Conservation (phyloP, 2,329 filamentous ascomycete genomes). For the Colletotrichum sp. region DNA sequence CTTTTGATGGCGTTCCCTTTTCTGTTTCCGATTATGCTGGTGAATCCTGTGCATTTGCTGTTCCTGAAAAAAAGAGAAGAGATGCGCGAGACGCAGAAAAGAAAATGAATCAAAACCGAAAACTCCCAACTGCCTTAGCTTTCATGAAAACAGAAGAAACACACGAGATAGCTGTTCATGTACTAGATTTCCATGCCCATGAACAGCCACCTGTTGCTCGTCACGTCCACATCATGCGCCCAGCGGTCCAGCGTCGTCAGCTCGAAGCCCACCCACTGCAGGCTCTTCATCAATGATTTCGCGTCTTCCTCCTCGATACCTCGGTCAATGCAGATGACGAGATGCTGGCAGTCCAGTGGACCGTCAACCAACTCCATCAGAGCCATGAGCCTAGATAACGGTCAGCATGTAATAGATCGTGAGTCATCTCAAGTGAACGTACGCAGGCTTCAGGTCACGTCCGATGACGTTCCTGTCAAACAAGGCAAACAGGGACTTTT, state of each 20-base stretch:
- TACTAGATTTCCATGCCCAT: slow-evolving; percentile 82
- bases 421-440: slow-evolving; percentile 41
- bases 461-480: slow-evolving; percentile 76
- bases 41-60: not conserved
- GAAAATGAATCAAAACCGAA: not conserved
- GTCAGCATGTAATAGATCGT: slow-evolving; percentile 27
- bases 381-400: slow-evolving; percentile 73
- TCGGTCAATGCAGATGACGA: slow-evolving; percentile 84
- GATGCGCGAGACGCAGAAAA: not conserved
- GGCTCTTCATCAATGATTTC: slow-evolving; percentile 75
- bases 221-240: slow-evolving; percentile 66
- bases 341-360: slow-evolving; percentile 76
- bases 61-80: not conserved
- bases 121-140: slow-evolving; percentile 15
- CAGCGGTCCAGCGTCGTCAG: slow-evolving; percentile 81
- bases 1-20: not conserved
- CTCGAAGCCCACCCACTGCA: slow-evolving; percentile 94
- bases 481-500: slow-evolving; percentile 86
- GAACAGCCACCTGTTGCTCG: slow-evolving; percentile 83
- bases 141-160: slow-evolving; percentile 6
- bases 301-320: slow-evolving; percentile 65
- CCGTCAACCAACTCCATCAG: slow-evolving; percentile 86
- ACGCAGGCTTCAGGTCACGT: slow-evolving; percentile 87
- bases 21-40: not conserved
- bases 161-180: not conserved